phyloP scores from a whole-genome alignment of 1,139 yeast species.

The Zygoascus meyerae region DNA sequence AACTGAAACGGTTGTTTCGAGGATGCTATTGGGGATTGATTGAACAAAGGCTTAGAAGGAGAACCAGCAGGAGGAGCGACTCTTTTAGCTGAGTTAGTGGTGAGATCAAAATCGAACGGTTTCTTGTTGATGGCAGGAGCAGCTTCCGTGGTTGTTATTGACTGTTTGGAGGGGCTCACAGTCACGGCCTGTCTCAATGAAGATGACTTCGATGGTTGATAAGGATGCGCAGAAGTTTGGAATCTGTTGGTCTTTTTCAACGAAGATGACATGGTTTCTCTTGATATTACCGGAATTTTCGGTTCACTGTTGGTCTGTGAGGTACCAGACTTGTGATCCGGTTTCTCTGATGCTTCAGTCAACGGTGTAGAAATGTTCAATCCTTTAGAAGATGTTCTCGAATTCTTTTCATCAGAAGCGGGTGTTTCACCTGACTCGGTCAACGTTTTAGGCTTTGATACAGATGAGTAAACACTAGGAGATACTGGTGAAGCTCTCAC shows the following conservation, averaged over 20 bases:
- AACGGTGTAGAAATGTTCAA: not conserved
- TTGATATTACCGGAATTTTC: not conserved
- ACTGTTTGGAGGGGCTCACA: constrained; percentile 18
- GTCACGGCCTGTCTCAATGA: constrained; percentile 23
- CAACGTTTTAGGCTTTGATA: not conserved
- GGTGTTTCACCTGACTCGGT: not conserved
- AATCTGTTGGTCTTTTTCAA: constrained; percentile 7
- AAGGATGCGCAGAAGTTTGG: constrained; percentile 11
- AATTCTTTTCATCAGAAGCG: not conserved
- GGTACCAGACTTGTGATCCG: too few species aligned
- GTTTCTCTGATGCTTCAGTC: not conserved
- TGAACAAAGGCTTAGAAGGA: constrained; percentile 18
- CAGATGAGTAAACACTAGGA: not conserved
- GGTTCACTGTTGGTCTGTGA: not conserved
- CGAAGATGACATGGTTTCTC: constrained; percentile 7
- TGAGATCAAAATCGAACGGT: not conserved
- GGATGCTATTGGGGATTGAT: not conserved
- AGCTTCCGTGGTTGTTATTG: not conserved
- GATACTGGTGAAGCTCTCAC: not conserved
- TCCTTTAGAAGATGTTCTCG: not conserved
- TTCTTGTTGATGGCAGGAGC: not conserved
- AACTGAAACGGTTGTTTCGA: not conserved
- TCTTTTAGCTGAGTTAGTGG: not conserved
- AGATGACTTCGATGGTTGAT: constrained; percentile 27
- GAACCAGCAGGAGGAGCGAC: constrained; percentile 10